Base-by-base conservation (phyloP, 257 asterid species). In the Petrea volubilis region DNA sequence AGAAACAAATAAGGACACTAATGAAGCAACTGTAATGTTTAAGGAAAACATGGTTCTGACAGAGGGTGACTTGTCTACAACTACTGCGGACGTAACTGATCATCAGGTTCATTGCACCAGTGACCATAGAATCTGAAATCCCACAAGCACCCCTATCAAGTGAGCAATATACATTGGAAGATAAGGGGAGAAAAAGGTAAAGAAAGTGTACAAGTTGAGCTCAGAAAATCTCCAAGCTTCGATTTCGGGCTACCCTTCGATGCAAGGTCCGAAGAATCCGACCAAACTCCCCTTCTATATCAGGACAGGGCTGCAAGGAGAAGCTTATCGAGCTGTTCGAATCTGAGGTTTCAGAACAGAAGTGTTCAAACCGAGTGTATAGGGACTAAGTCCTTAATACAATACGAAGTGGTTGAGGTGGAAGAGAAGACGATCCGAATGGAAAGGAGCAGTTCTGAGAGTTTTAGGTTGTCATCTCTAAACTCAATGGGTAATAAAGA, bases 341-440 rank as follows among this genome's bases (percentile, higher is more conserved):
- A 53, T 17, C 56, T 68, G 27, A 64, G 82, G 24, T 80, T 70
- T 14, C 78, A 70, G 52, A 74, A 43, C 61, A 73, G 70, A 33
- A 74, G 56, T 23, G 60, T 69, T 15, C 73, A 79, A 61, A 63
- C 72, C 2, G 80, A 77, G 38, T 64, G 55, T 17, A 9, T 56
- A 5, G 67, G 36, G 17, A 69, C 46, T 3, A 38, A 38, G 2
- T 5, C 43, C 24, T 59, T 78, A 2, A 27, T 80, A 58, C 81
- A 81, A 52, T 69, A 76, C 18, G 81, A 83, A 59, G 72, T 72
- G 25, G 72, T 78, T 17, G 76, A 64, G 18, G 84, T 79, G 24
- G 80, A 83, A 73, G 96, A 84, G 47, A 90, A 90, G 82, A 88
- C 86, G 0, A 82, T 88, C 4, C 76, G 86, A 79, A 81, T 90